These are phyloP conservation scores for Brettanomyces naardenensis DNA, from an alignment of 805 yeast genomes.

Conservation along the genomic window DNA sequence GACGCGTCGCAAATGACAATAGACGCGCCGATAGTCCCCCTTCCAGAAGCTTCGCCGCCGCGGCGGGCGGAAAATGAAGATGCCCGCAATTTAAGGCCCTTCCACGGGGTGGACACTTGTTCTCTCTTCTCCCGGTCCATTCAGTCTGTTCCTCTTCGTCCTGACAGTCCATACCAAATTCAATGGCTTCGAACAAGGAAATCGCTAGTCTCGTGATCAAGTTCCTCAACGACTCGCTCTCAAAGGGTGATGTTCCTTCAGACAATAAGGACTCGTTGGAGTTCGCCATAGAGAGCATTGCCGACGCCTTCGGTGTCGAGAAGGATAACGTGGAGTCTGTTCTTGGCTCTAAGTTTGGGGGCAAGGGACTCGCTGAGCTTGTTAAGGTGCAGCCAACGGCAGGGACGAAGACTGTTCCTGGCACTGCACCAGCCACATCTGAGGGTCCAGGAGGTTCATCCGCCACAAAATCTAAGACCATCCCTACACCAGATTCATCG, in stretches of 20 bases:
- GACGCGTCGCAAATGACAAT: too few relatives aligned
- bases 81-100: too few relatives aligned
- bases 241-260: constrained; percentile 56
- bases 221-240: constrained; percentile 54
- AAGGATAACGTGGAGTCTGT: constrained; percentile 33
- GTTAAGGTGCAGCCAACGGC: too few relatives aligned
- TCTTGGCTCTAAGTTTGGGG: constrained; percentile 34
- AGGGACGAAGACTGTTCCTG: background rate
- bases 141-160: too few relatives aligned
- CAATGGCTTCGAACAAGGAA: constrained; percentile 37
- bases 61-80: too few relatives aligned
- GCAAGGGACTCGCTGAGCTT: constrained; percentile 40
- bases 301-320: constrained; percentile 73
- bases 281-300: constrained; percentile 87
- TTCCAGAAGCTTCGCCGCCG: too few relatives aligned
- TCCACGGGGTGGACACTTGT: too few relatives aligned
- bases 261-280: constrained; percentile 86
- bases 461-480: constrained; percentile 32
- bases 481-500: constrained; percentile 30
- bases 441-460: constrained; percentile 11
- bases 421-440: constrained; percentile 7
- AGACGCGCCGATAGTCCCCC: too few relatives aligned
- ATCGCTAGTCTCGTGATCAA: constrained; percentile 68
- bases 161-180: too few relatives aligned
- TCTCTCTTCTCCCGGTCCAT: too few relatives aligned